Percentiles rank a stretch among this genome's conserved stretches.
These are phyloP conservation scores for Ailanthus altissimus DNA, from an alignment of 345 rosid genomes.

Conservation along the genomic window DNA sequence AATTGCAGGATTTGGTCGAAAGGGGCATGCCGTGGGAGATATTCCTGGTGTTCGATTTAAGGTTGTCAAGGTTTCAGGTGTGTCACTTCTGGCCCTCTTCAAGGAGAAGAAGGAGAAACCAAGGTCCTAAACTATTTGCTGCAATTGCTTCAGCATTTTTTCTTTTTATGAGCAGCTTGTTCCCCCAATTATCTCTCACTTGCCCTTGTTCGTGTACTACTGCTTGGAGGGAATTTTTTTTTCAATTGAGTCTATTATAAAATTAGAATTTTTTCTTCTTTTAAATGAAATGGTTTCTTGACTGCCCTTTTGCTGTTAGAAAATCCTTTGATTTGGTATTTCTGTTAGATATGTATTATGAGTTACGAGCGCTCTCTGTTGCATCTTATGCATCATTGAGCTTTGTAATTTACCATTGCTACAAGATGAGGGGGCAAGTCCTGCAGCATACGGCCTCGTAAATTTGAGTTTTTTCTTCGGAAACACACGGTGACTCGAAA, in stretches of 20 bases:
- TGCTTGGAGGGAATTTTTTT: neutral
- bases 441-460: neutral
- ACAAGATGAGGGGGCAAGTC: neutral
- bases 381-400: neutral
- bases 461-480: too few relatives aligned
- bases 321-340: neutral
- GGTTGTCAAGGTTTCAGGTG: constrained; percentile 77
- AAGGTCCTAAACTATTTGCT: constrained; percentile 43
- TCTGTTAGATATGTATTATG: neutral
- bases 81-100: constrained; percentile 65
- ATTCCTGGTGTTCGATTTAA: constrained; percentile 79
- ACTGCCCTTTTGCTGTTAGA: neutral
- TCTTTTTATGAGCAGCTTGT: neutral
- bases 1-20: constrained; percentile 66
- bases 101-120: constrained; percentile 78
- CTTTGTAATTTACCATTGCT: neutral
- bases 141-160: neutral
- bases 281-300: neutral
- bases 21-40: constrained; percentile 71
- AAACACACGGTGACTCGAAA: too few relatives aligned
- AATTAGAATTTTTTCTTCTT: neutral
- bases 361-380: neutral
- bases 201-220: neutral
- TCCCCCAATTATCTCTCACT: neutral
- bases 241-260: neutral